Base-by-base conservation (phyloP, 352 stramenopile species). In the Pythium aristosporum region DNA sequence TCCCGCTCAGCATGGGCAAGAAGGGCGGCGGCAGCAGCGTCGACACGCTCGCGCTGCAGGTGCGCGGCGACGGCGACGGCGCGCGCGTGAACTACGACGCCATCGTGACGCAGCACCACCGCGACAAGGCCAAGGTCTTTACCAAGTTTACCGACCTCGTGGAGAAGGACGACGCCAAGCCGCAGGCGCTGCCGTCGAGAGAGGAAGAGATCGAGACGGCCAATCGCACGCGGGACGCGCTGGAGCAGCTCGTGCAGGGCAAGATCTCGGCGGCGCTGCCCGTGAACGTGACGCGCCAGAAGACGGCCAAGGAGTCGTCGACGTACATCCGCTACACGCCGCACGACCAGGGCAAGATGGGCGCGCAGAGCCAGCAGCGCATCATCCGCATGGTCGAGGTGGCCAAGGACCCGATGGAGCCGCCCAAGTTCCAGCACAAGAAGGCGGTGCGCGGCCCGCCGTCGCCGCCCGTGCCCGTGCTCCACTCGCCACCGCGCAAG, bases 351-450 rank as follows among this genome's bases (percentile, higher is more conserved):
- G 78, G 77, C 36, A 81, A 77, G 56, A 87, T 85, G 63, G 73
- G 73, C 13, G 76, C 68, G 6, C 62, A 76, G 44, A 72, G 74
- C 37, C 76, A 96, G 62, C 93, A 99, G 77, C 90, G 97, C 44
- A 97, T 99, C 63, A 98, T 99, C 68, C 93, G 97, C 71, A 98
- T 99, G 91, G 97, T 99, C 39, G 97, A 99, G 0, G 91, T 92
- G n/a, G 94, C 98, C 57, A 92, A 98, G 57, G 98, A 99, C 85
- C 98, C 98, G 5, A 98, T 99, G 89, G 97, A 99, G 73, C 97
- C 97, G 47, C 97, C 98, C 12, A 99, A 99, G 77, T 98, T 99
- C 73, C 98, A 98, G 76, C 96, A 99, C 74, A 97, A 96, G 49
- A 99, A 99, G 76, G 94, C 97, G 0, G 97, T 98, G 57, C 79